Conservation (phyloP, 1,284 basidiomycete species). For the Pseudozyma sp. region DNA sequence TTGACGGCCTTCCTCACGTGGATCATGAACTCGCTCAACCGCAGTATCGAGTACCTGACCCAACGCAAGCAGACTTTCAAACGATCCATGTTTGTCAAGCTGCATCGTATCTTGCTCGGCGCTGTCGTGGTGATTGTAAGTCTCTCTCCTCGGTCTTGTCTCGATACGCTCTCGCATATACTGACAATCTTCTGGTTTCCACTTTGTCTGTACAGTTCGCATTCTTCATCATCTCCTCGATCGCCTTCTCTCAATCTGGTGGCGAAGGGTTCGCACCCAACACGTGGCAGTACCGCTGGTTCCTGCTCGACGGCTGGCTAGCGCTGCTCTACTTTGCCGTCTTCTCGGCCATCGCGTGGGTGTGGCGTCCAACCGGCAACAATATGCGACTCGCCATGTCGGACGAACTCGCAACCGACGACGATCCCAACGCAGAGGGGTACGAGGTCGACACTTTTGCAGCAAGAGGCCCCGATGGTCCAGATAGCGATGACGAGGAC, state of each 20-base stretch:
- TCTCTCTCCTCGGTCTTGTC: conserved; percentile 1
- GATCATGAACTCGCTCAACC: conserved; percentile 72
- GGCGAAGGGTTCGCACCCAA: conserved; percentile 92
- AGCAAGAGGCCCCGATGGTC: conserved; percentile 27
- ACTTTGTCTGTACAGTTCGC: conserved; percentile 56
- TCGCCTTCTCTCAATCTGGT: conserved; percentile 88
- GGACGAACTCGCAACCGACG: conserved; percentile 75
- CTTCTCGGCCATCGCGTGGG: conserved; percentile 84
- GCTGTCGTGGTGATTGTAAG: conserved; percentile 82
- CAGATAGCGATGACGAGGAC: conserved; percentile 54
- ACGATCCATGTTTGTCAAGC: conserved; percentile 71
- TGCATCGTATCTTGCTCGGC: conserved; percentile 87
- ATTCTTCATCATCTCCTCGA: conserved; percentile 91
- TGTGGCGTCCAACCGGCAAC: conserved; percentile 92
- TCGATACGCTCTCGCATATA: background rate
- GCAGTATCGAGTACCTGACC: conserved; percentile 59
- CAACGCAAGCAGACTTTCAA: conserved; percentile 66
- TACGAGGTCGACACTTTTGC: conserved; percentile 79
- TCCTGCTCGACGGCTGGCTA: conserved; percentile 95
- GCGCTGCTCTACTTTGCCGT: conserved; percentile 74
- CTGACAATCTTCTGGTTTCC: background rate
- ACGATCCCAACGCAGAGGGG: conserved; percentile 83
- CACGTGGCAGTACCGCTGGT: conserved; percentile 95
- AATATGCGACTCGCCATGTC: conserved; percentile 77
- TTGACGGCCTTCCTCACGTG: conserved; percentile 93